Conservation (phyloP, 495 filamentous ascomycete genomes). For the Amphirosellinia nigrospora region DNA sequence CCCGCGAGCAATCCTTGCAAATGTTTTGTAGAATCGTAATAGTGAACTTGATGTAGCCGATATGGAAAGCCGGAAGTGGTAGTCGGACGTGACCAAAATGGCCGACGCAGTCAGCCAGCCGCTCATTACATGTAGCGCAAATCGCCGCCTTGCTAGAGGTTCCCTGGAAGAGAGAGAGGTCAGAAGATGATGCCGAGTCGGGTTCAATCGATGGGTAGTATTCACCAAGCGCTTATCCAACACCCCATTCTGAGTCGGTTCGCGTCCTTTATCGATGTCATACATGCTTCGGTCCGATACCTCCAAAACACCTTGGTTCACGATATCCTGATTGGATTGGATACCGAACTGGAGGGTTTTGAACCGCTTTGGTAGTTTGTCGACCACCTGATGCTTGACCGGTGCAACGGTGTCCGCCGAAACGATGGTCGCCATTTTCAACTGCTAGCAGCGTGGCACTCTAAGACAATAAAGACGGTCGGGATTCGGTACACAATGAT, state of each 20-base stretch:
- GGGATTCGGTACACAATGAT: neutral
- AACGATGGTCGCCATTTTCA: constrained; percentile 33
- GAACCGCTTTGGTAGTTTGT: constrained; percentile 86
- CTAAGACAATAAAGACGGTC: neutral
- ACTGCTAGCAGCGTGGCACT: neutral
- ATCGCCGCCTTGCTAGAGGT: constrained; percentile 74
- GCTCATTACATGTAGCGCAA: constrained; percentile 83
- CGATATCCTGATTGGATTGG: constrained; percentile 90
- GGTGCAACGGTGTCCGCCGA: constrained; percentile 33
- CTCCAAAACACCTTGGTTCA: constrained; percentile 90
- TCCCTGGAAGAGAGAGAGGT: constrained; percentile 56
- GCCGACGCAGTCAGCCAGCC: constrained; percentile 81
- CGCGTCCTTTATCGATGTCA: constrained; percentile 76
- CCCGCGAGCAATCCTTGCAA: constrained; percentile 84
- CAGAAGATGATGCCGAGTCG: constrained; percentile 13
- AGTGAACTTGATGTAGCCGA: constrained; percentile 92
- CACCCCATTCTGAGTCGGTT: constrained; percentile 77
- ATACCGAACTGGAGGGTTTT: constrained; percentile 93
- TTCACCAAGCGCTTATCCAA: constrained; percentile 78
- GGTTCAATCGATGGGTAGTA: constrained; percentile 12
- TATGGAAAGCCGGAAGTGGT: constrained; percentile 89
- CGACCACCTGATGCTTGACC: constrained; percentile 87
- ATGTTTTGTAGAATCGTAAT: constrained; percentile 89
- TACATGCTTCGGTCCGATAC: constrained; percentile 90
- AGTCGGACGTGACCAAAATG: constrained; percentile 94